A percentile compares a stretch with the other conserved stretches of the same genome.
phyloP scores from a whole-genome alignment of 495 filamentous ascomycete species.

The Annulohypoxylon nitens region DNA sequence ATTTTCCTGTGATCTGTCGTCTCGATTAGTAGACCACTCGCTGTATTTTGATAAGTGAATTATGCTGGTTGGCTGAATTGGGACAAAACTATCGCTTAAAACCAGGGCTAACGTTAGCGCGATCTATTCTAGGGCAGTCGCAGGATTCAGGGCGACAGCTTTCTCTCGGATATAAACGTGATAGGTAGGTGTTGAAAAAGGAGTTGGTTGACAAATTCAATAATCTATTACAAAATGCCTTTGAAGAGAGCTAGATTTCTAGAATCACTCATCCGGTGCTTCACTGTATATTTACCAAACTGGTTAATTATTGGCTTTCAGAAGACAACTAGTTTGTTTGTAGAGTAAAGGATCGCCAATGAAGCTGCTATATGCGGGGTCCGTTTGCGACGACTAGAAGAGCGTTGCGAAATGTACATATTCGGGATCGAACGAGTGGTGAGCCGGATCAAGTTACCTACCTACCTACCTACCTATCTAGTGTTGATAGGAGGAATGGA shows the following conservation, averaged over 20 bases:
- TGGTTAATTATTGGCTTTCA: neutral
- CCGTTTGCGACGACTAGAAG: neutral
- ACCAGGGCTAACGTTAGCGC: conserved; percentile 18
- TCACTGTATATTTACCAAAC: neutral
- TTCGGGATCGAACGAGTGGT: neutral
- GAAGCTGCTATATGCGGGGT: conserved; percentile 9
- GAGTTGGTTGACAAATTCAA: conserved; percentile 11
- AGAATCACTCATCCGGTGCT: neutral
- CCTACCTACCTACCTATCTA: neutral
- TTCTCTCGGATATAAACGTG: neutral
- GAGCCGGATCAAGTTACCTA: neutral
- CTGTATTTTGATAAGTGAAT: neutral
- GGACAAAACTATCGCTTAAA: conserved; percentile 15
- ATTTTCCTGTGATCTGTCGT: conserved; percentile 12
- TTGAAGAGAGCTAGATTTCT: neutral
- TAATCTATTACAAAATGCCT: neutral
- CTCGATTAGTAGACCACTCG: conserved; percentile 11
- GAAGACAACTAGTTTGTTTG: neutral
- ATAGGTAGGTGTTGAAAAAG: neutral
- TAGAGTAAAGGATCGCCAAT: conserved; percentile 11
- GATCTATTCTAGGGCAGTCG: conserved; percentile 30
- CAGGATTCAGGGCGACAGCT: conserved; percentile 9
- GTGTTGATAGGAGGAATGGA: conserved; percentile 19
- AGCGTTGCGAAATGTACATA: neutral
- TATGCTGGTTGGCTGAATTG: neutral